A percentile compares a stretch with the other conserved stretches of the same genome.
phyloP scores from a whole-genome alignment of 257 asterid genomes.

The Plantago elongata region DNA sequence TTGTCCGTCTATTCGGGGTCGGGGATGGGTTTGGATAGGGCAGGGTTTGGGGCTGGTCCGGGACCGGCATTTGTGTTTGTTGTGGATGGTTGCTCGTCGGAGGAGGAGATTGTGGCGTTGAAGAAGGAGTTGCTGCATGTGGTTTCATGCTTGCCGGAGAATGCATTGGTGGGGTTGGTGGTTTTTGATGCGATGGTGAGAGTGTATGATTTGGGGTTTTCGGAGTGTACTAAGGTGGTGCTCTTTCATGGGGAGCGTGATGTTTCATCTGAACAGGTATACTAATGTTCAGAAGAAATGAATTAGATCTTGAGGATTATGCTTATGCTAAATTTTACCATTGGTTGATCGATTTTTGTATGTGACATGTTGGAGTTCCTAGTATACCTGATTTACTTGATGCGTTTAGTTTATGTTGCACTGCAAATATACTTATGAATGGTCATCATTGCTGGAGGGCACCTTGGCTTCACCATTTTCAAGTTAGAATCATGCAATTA shows the following conservation, averaged over 20 bases:
- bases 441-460: too few relatives aligned
- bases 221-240: slow-evolving; percentile 60
- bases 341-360: too few relatives aligned
- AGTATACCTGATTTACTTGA: too few relatives aligned
- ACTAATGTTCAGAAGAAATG: neutral
- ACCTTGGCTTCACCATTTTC: too few relatives aligned
- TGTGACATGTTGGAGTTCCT: too few relatives aligned
- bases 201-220: slow-evolving; percentile 81
- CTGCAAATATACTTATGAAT: too few relatives aligned
- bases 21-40: slow-evolving; percentile 33
- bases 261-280: slow-evolving; percentile 74
- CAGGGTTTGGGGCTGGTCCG: slow-evolving; percentile 27
- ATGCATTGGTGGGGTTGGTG: slow-evolving; percentile 77
- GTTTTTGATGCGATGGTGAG: slow-evolving; percentile 85
- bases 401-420: too few relatives aligned
- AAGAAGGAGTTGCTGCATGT: slow-evolving; percentile 73
- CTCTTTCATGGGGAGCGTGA: slow-evolving; percentile 77
- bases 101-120: slow-evolving; percentile 61
- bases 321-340: slow-evolving; percentile 9
- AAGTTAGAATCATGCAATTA: too few relatives aligned
- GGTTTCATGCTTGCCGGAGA: slow-evolving; percentile 65
- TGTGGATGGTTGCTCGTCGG: slow-evolving; percentile 65
- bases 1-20: slow-evolving; percentile 36
- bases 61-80: slow-evolving; percentile 86
- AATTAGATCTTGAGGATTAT: slow-evolving; percentile 10